Base-by-base conservation (phyloP, 1,284 basidiomycete genomes). In the Papiliotrema fonsecae region DNA sequence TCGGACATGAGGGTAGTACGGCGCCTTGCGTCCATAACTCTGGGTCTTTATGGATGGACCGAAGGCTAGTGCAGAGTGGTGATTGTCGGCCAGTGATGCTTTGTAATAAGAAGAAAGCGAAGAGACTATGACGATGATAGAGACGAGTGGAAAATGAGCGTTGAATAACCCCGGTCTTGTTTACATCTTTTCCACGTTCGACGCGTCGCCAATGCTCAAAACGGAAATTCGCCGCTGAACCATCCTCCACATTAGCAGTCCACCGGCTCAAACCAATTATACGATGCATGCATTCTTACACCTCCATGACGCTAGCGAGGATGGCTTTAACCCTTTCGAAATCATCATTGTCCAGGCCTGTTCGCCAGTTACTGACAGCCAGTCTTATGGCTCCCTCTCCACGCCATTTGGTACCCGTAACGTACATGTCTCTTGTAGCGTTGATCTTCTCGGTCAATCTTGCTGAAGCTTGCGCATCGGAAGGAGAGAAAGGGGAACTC, bases 281-380 rank as follows among this genome's bases (percentile, higher is more conserved):
- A 31, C 30, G 16, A 31, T 31, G 30, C 30, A 31, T 31, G 30
- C 30, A n/a, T n/a, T n/a, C n/a, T n/a, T n/a, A n/a, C n/a, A n/a
- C n/a, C n/a, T n/a, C n/a, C n/a, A n/a, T n/a, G n/a, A n/a, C n/a
- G n/a, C n/a, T n/a, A n/a, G n/a, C n/a, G n/a, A n/a, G n/a, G n/a
- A n/a, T n/a, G n/a, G n/a, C n/a, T n/a, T n/a, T n/a, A 0, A 68
- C 59, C 13, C 63, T 49, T 7, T 58, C 52, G 27, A 57, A 55
- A 32, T 71, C 67, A 21, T 55, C 61, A 24, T 60, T 64, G 10
- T 58, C 56, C 34, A 51, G 25, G 3, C 68, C 73, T 6, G 78
- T 78, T 49, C 64, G 54, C 76, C 77, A 78, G 58, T 78, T 78
- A 19, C 70, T 72, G 7, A 79, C 76, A 0, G 77, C 78, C 18